Base-by-base conservation (phyloP, 2,329 filamentous ascomycete genomes). In the Verticillium klebahnii region DNA sequence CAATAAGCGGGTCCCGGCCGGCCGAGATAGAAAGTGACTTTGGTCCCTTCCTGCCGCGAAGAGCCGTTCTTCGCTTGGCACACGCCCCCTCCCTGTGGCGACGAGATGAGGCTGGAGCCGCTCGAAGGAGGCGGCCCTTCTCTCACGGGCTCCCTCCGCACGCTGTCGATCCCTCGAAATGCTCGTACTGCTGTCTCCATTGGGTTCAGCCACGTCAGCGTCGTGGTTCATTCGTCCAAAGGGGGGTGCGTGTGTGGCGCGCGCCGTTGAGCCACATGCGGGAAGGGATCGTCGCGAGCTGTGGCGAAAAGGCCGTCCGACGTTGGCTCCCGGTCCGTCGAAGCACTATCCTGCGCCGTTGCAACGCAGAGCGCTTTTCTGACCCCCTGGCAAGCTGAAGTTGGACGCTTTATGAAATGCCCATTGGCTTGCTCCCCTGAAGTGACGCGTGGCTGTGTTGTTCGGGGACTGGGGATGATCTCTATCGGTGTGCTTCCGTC, bases 11-110 rank as follows among this genome's bases (percentile, higher is more conserved):
- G n/a, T 15, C 39, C 15, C n/a, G 52, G 32, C 58, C 34, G 57
- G 57, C 52, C 57, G 37, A 60, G 64, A 66, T 66, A 65, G 64
- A 66, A 29, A 64, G 64, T 66, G 64, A 66, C 64, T 61, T 66
- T 56, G 54, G 55, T 50, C 58, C 58, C 62, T 58, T 37, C 56
- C 45, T 52, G 45, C 45, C 45, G 45, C 19, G n/a, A 60, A 58
- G 29, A 61, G 36, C 19, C 59, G 54, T 45, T 37, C 23, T 40
- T 57, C 60, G 60, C 59, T 56, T 57, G 36, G 25, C 58, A 58
- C 36, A 55, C 37, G 34, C 60, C 56, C 29, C 17, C 17, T 12
- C n/a, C 19, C 45, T 52, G 40, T 50, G 45, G 45, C 45, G 45
- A 52, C 63, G 60, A 60, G 57, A 25, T 62, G 57, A 60, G 58